These are phyloP conservation scores for Aspergillus bridgeri DNA, from an alignment of 495 filamentous ascomycete genomes.

Conservation along the genomic window DNA sequence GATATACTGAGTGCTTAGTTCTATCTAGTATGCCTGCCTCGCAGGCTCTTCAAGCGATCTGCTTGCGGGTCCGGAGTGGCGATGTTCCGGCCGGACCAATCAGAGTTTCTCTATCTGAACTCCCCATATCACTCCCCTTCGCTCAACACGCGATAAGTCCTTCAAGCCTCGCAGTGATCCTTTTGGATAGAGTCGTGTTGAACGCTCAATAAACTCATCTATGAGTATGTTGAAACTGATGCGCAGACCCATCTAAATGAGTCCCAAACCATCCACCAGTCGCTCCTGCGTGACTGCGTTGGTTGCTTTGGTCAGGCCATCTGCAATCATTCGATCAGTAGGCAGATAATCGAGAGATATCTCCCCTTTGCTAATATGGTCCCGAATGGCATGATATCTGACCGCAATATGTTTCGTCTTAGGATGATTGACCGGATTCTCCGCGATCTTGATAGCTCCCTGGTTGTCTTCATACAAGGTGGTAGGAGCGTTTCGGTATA, in stretches of 20 bases:
- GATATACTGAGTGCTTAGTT: too few species aligned
- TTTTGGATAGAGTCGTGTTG: neutral
- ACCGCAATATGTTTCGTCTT: constrained; percentile 21
- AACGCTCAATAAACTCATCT: neutral
- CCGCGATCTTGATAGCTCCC: constrained; percentile 9
- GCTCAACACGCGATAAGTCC: too few species aligned
- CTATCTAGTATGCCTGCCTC: too few species aligned
- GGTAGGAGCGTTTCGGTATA: neutral
- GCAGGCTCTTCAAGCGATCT: too few species aligned
- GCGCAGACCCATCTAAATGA: neutral
- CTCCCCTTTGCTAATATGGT: constrained; percentile 1
- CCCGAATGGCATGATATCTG: constrained; percentile 17
- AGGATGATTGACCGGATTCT: constrained; percentile 14
- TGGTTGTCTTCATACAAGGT: constrained; percentile 12
- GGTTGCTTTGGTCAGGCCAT: constrained; percentile 21
- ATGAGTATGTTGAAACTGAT: neutral
- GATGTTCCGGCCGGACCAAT: too few species aligned
- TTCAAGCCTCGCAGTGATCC: constrained; percentile 4
- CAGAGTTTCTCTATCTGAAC: too few species aligned
- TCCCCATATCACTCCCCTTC: constrained; percentile 8
- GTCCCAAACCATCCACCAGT: too few species aligned
- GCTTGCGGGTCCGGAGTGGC: too few species aligned
- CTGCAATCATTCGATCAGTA: constrained; percentile 16
- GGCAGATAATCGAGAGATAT: constrained; percentile 2
- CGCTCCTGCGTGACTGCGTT: neutral